Base-by-base conservation (phyloP, 768 basidiomycete genomes). In the Phallus indusiatus region DNA sequence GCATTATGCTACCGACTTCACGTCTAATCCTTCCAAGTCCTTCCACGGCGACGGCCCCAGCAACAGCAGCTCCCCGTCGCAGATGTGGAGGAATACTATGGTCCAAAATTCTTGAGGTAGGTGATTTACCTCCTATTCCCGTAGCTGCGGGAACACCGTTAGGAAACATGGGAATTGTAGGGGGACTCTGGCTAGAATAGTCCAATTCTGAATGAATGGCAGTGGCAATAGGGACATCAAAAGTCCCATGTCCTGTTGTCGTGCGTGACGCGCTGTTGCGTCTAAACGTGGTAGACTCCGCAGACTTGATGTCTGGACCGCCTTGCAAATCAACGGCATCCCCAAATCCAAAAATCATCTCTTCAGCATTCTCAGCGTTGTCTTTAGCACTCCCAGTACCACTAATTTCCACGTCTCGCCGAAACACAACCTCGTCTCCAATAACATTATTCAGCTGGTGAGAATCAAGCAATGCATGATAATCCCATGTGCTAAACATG, bases 211-310 rank as follows among this genome's bases (percentile, higher is more conserved):
- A 82, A 0, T 81, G 70, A 60, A 94, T 80, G 0, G 92, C 90
- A 0, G 79, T 83, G 0, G 86, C 83, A 22, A 93, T 75, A 0
- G 89, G 88, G 64, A 86, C 88, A 67, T 92, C 88, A 61, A 92
- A 87, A 0, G 86, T 42, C 42, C 42, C 42, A n/a, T n/a, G 42
- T 42, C 42, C 42, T 42, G 42, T 42, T 84, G 0, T 46, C 56
- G 53, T 55, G 50, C 21, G 54, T n/a, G 35, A 18, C 47, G 47
- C 34, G 47, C 36, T 50, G 18, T 16, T 52, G 24, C 10, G 42
- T 33, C 46, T 47, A 17, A 21, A 46, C 22, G 36, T 28, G n/a
- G 20, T 60, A 10, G 36, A 28, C 28, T 28, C 42, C 9, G 54
- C 49, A 18, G 83, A 78, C 0, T 81, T 74, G 0, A 69, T 69